phyloP scores from a whole-genome alignment of 2,329 filamentous ascomycete species.

The Macroventuria anomochaeta region DNA sequence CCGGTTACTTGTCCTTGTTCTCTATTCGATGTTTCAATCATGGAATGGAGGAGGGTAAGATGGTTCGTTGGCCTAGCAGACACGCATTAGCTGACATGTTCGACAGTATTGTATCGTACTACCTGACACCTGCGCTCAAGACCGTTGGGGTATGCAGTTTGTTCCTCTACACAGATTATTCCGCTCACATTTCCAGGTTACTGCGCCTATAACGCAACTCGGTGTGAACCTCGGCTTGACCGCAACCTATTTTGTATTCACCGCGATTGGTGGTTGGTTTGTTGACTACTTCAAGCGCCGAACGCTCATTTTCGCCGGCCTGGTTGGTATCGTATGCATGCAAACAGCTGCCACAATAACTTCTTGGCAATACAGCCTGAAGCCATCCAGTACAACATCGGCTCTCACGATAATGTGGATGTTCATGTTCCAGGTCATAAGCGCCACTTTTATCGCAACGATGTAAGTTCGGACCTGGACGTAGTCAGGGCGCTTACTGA shows the following conservation, averaged over 20 bases:
- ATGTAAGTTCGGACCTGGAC: slow-evolving; percentile 34
- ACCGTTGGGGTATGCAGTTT: slow-evolving; percentile 44
- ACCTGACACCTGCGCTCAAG: slow-evolving; percentile 49
- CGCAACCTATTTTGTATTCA: slow-evolving; percentile 57
- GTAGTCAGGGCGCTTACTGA: background rate
- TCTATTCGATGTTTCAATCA: slow-evolving; percentile 57
- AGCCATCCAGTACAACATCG: slow-evolving; percentile 41
- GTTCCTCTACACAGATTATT: too few relatives aligned
- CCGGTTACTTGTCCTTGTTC: slow-evolving; percentile 52
- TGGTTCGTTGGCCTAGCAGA: too few relatives aligned
- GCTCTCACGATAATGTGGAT: slow-evolving; percentile 56
- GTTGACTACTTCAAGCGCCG: slow-evolving; percentile 53
- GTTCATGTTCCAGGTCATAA: slow-evolving; percentile 58
- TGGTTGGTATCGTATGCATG: slow-evolving; percentile 54
- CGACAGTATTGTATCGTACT: slow-evolving; percentile 45
- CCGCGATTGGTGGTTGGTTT: slow-evolving; percentile 50
- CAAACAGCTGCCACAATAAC: slow-evolving; percentile 57
- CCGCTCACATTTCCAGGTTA: slow-evolving; percentile 30
- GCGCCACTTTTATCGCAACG: slow-evolving; percentile 55
- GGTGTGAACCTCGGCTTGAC: slow-evolving; percentile 55
- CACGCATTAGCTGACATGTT: too few relatives aligned
- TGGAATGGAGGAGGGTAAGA: slow-evolving; percentile 54
- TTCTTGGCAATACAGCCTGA: slow-evolving; percentile 54
- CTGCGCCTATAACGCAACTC: slow-evolving; percentile 47
- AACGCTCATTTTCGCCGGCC: slow-evolving; percentile 55